A percentile compares a stretch with the other conserved stretches of the same genome.
These are phyloP conservation scores for Lipomyces spencermartinsiae DNA, from an alignment of 805 yeast species.

Conservation along the genomic window DNA sequence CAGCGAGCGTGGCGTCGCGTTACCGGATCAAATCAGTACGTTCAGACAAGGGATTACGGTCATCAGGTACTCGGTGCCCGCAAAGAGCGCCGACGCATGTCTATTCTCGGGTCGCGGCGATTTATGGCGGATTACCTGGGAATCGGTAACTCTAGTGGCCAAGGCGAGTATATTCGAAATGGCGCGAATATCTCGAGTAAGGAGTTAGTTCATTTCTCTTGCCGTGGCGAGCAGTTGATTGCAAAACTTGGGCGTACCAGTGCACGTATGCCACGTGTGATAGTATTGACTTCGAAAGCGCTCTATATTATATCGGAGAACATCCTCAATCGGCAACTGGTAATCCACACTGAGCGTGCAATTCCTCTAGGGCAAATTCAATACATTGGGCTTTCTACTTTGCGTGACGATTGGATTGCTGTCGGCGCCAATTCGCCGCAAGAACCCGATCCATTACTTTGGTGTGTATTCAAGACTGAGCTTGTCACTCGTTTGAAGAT, in stretches of 20 bases:
- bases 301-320: constrained; percentile 78
- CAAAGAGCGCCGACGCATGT: constrained; percentile 89
- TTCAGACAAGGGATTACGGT: constrained; percentile 86
- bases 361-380: constrained; percentile 66
- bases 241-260: constrained; percentile 94
- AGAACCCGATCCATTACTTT: constrained; percentile 80
- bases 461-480: constrained; percentile 88
- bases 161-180: constrained; percentile 71
- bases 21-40: constrained; percentile 80
- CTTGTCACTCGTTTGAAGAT: constrained; percentile 74
- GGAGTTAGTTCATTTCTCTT: constrained; percentile 77
- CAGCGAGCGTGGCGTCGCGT: constrained; percentile 84
- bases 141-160: constrained; percentile 76
- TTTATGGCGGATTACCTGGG: constrained; percentile 94
- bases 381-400: constrained; percentile 69
- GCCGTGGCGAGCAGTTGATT: constrained; percentile 78
- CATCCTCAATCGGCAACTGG: constrained; percentile 65
- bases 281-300: constrained; percentile 66
- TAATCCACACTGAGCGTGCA: constrained; percentile 66
- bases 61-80: constrained; percentile 69
- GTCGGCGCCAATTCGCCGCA: constrained; percentile 57
- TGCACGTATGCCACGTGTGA: constrained; percentile 71
- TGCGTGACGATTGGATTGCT: constrained; percentile 94
- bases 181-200: constrained; percentile 49
- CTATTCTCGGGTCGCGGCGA: constrained; percentile 84